These are phyloP conservation scores for Patellaria atrata DNA, from an alignment of 495 filamentous ascomycete species.

Conservation along the genomic window DNA sequence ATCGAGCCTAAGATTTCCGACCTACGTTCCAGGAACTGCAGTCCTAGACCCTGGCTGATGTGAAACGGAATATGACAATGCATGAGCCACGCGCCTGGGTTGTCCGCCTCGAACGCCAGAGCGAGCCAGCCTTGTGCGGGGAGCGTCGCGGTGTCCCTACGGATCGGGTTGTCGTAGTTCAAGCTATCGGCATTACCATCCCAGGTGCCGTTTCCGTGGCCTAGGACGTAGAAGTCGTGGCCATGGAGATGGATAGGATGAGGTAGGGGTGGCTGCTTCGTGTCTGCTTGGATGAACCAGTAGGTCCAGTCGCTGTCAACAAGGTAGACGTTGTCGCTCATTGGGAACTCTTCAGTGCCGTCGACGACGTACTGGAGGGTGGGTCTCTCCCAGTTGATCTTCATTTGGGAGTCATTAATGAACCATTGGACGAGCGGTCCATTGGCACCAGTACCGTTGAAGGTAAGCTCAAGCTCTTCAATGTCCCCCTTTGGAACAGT, in stretches of 20 bases:
- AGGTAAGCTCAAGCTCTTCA: slow-evolving; percentile 10
- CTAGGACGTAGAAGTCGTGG: slow-evolving; percentile 29
- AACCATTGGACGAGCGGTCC: slow-evolving; percentile 23
- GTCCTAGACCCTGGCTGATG: slow-evolving; percentile 21
- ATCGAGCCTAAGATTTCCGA: slow-evolving; percentile 11
- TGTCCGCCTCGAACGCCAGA: slow-evolving; percentile 26
- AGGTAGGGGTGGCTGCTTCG: slow-evolving; percentile 15
- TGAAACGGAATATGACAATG: slow-evolving; percentile 29
- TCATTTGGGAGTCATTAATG: slow-evolving; percentile 20
- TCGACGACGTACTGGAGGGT: slow-evolving; percentile 22
- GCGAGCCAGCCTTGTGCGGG: slow-evolving; percentile 24
- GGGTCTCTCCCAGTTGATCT: slow-evolving; percentile 20
- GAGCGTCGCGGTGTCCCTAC: slow-evolving; percentile 26
- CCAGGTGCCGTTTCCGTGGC: slow-evolving; percentile 17
- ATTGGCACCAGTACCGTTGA: slow-evolving; percentile 7
- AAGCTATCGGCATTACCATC: slow-evolving; percentile 14
- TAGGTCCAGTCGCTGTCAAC: slow-evolving; percentile 22
- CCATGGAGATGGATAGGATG: slow-evolving; percentile 32
- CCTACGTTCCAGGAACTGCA: slow-evolving; percentile 25
- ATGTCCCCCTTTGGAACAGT: slow-evolving; percentile 10
- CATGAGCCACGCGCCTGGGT: slow-evolving; percentile 26
- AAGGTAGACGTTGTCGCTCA: slow-evolving; percentile 16
- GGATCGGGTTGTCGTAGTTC: slow-evolving; percentile 19
- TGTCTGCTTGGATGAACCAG: slow-evolving; percentile 23
- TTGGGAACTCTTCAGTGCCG: slow-evolving; percentile 19